These are phyloP conservation scores for Colletotrichum orbiculare DNA, from an alignment of 2,329 filamentous ascomycete genomes.

Conservation along the genomic window DNA sequence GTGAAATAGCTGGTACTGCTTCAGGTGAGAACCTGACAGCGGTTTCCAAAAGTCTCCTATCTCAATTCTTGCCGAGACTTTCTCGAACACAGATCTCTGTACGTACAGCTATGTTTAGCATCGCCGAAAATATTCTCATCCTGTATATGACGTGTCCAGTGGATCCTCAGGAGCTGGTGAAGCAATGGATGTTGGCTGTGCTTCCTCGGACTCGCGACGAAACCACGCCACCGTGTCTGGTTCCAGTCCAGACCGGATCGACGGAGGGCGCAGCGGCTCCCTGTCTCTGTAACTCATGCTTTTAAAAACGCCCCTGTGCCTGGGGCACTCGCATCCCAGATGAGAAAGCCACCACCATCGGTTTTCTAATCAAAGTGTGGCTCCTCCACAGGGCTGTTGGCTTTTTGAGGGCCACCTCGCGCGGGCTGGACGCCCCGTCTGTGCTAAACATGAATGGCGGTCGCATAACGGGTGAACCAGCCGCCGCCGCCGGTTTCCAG, in stretches of 20 bases:
- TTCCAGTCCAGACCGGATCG: constrained; percentile 25
- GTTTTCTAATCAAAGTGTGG: constrained; percentile 5
- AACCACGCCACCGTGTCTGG: not conserved
- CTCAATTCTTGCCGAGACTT: no score
- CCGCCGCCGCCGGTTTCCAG: constrained; percentile 7
- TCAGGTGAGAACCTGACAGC: no score
- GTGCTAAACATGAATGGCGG: constrained; percentile 20
- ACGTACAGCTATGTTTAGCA: no score
- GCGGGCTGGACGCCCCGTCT: constrained; percentile 16
- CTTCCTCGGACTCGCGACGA: not conserved
- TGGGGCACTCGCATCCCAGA: not conserved
- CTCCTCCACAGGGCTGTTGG: constrained; percentile 16
- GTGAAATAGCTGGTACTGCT: no score
- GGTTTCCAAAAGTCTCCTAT: no score
- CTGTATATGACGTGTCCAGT: no score
- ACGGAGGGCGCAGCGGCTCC: constrained; percentile 25
- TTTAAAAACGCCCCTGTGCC: not conserved
- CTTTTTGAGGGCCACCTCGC: not conserved
- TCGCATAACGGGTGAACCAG: constrained; percentile 22
- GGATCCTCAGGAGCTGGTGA: no score
- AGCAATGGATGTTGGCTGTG: not conserved
- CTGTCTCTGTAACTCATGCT: constrained; percentile 15
- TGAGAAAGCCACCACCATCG: not conserved
- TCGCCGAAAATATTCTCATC: no score
- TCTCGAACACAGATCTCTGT: no score